Conservation (phyloP, 805 yeast genomes). For the Pichia insulana region DNA sequence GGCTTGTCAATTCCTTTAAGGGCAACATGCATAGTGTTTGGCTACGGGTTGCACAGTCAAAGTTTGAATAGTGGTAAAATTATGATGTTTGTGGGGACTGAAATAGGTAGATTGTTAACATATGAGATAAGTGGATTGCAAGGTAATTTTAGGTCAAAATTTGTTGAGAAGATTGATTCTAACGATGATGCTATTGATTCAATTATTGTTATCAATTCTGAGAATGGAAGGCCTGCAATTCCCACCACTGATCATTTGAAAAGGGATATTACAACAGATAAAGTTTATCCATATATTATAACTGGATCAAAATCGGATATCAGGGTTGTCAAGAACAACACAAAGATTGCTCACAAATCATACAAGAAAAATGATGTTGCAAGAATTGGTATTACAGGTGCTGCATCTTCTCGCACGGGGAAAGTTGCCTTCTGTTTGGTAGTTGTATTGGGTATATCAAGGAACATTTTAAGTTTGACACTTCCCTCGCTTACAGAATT, state of each 20-base stretch:
- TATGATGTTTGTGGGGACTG: constrained; percentile 69
- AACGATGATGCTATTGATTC: constrained; percentile 44
- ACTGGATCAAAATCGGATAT: constrained; percentile 51
- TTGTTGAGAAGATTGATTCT: constrained; percentile 38
- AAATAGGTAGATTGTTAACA: constrained; percentile 57
- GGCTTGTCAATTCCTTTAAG: constrained; percentile 22
- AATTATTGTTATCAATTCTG: constrained; percentile 50
- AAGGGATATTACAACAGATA: constrained; percentile 31
- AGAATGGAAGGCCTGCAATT: constrained; percentile 52
- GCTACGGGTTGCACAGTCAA: constrained; percentile 46
- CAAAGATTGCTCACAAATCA: constrained; percentile 55
- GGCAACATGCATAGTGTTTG: constrained; percentile 61
- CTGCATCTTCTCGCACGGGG: constrained; percentile 14
- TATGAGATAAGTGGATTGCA: constrained; percentile 57
- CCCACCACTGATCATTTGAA: constrained; percentile 52
- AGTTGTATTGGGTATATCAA: constrained; percentile 22
- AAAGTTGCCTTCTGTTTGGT: constrained; percentile 24
- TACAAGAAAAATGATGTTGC: constrained; percentile 43
- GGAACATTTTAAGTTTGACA: constrained; percentile 29
- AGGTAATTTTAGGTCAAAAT: constrained; percentile 53
- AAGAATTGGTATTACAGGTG: constrained; percentile 44
- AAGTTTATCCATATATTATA: constrained; percentile 54
- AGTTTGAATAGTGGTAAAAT: constrained; percentile 36
- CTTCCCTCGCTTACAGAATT: constrained; percentile 60
- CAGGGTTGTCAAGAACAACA: constrained; percentile 51